A percentile compares a stretch with the other conserved stretches of the same genome.
These are phyloP conservation scores for Amanita brunnescens DNA, from an alignment of 768 basidiomycete genomes.

Conservation along the genomic window DNA sequence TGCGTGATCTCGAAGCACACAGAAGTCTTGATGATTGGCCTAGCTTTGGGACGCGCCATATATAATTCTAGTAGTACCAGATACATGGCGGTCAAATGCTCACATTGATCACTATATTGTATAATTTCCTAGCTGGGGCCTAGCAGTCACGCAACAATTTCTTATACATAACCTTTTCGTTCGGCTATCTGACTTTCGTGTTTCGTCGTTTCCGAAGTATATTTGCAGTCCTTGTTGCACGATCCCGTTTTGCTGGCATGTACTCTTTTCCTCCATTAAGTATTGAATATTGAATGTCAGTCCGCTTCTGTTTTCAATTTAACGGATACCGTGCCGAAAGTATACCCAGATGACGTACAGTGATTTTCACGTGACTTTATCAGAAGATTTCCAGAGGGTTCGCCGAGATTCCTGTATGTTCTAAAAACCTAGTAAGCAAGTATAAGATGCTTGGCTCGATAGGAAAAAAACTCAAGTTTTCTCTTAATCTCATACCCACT, in stretches of 20 bases:
- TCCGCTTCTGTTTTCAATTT: not conserved
- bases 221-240: not conserved
- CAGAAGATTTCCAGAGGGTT: slow-evolving; percentile 39
- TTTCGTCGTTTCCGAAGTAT: not conserved
- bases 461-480: slow-evolving; percentile 11
- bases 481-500: slow-evolving; percentile 14
- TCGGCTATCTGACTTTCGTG: not conserved
- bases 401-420: slow-evolving; percentile 33
- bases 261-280: not conserved
- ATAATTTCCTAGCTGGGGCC: not conserved
- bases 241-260: not conserved
- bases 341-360: slow-evolving; percentile 19
- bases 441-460: slow-evolving; percentile 24
- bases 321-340: too few species aligned
- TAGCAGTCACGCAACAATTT: not conserved
- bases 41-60: slow-evolving; percentile 5
- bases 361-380: slow-evolving; percentile 24
- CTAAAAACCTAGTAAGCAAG: slow-evolving; percentile 18
- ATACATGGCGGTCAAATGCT: not conserved
- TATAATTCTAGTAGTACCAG: slow-evolving; percentile 1
- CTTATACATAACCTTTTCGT: not conserved
- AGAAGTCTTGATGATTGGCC: slow-evolving; percentile 61
- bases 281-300: not conserved
- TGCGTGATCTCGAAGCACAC: slow-evolving; percentile 83
- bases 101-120: not conserved